phyloP scores from a whole-genome alignment of 352 stramenopile genomes.

The Pythium chondricola region DNA sequence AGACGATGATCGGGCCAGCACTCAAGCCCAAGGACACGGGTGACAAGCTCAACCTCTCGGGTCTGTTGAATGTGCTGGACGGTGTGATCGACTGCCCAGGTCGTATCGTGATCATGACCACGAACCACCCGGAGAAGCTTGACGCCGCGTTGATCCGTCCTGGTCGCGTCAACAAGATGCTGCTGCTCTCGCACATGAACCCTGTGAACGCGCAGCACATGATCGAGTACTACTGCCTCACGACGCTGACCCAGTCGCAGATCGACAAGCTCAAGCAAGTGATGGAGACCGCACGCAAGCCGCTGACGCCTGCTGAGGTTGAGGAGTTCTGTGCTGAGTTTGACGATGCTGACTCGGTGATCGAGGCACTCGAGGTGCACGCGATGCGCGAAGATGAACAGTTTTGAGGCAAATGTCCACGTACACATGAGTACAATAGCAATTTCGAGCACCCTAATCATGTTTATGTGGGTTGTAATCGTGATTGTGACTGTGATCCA shows the following conservation, averaged over 20 bases:
- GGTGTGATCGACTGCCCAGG: constrained; percentile 72
- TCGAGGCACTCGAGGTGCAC: constrained; percentile 9
- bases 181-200: constrained; percentile 41
- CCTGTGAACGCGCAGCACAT: constrained; percentile 18
- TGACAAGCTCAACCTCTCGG: constrained; percentile 51
- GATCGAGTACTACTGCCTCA: constrained; percentile 35
- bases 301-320: constrained; percentile 24
- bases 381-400: background rate
- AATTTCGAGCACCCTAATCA: too few relatives aligned
- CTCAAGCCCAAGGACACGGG: constrained; percentile 29
- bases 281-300: constrained; percentile 7
- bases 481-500: too few relatives aligned
- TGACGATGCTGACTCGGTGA: constrained; percentile 16
- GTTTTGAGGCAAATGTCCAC: too few relatives aligned
- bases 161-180: constrained; percentile 57
- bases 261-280: constrained; percentile 7
- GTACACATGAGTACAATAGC: too few relatives aligned
- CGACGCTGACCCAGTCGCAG: constrained; percentile 11
- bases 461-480: too few relatives aligned
- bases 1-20: constrained; percentile 38
- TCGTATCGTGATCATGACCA: constrained; percentile 85
- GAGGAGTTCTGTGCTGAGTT: constrained; percentile 33
- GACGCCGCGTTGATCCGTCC: constrained; percentile 42
- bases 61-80: constrained; percentile 81
- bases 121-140: constrained; percentile 87